Percentiles rank a stretch among this genome's conserved stretches.
Conservation (phyloP, 1,284 basidiomycete genomes). For the Cryptococcus floricola region DNA sequence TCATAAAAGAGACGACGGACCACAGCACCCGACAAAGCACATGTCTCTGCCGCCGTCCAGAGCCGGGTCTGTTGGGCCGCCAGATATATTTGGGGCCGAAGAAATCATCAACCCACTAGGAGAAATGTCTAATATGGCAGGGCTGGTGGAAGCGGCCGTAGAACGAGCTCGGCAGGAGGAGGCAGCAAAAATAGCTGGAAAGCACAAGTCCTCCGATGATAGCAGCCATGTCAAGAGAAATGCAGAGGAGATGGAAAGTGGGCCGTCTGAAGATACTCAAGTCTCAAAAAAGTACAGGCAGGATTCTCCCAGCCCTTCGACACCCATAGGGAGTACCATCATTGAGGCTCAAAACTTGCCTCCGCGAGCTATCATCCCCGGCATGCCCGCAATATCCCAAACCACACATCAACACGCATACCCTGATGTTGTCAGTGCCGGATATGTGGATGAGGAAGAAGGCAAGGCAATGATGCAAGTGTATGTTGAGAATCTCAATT, state of each 20-base stretch:
- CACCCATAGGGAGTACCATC: constrained; percentile 20
- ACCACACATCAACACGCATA: constrained; percentile 44
- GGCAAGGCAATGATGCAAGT: constrained; percentile 77
- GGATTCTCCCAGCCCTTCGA: constrained; percentile 9
- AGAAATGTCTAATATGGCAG: constrained; percentile 48
- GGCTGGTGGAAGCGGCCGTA: constrained; percentile 48
- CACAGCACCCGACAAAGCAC: constrained; percentile 10
- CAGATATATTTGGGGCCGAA: constrained; percentile 39
- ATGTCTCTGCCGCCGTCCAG: constrained; percentile 42
- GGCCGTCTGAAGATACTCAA: constrained; percentile 1
- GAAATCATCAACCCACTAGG: constrained; percentile 47
- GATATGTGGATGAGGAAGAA: constrained; percentile 70
- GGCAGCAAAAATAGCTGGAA: background rate
- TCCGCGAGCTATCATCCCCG: constrained; percentile 20
- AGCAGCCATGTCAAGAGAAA: background rate
- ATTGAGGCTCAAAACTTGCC: constrained; percentile 39
- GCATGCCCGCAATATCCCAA: constrained; percentile 26
- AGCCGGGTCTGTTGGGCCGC: constrained; percentile 35
- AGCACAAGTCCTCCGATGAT: background rate
- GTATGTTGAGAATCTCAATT: constrained; percentile 45
- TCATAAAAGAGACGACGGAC: background rate
- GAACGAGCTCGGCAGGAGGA: constrained; percentile 45
- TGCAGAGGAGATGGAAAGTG: constrained; percentile 11
- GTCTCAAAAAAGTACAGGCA: constrained; percentile 25
- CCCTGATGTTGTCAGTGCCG: constrained; percentile 49